Evolutionary conservation across 2,329 filamentous ascomycete genomes (phyloP), one percentile per base, ranked within the genome.

Genomic region (Botrytis squamosa): DNA sequence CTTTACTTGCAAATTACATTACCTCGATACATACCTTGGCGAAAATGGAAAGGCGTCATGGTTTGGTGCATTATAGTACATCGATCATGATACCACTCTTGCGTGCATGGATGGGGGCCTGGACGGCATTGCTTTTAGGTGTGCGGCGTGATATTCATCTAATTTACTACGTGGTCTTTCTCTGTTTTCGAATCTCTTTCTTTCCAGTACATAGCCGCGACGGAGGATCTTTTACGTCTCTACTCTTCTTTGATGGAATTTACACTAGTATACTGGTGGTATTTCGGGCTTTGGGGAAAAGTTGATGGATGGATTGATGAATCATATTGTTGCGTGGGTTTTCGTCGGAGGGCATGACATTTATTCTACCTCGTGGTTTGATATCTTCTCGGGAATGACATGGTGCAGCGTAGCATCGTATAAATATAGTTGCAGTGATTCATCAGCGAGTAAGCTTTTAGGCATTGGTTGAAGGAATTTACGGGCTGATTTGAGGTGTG

Each of bases 11-110:
- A 40, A 55, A 40, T 68, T 68, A 57, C 65, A 55, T 68, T 68
- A 57, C 49, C 65, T 68, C 65, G 36, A 42, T 68, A 68, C 65
- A 57, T 68, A 68, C 49, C 65, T n/a, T 68, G 65, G 65, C 65
- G 65, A 68, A 68, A 68, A 68, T 68, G 49, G 65, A 52, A 68
- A 49, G 65, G 65, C 49, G 65, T 68, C 65, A 57, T 68, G 65
- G 65, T 42, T 57, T 68, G 49, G 65, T 68, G 65, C 65, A 68
- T 68, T 68, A 68, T 38, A 57, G 65, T 68, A 68, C 65, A 68
- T 68, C 49, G 65, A 68, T 68, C 65, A 68, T 68, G 65, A 68
- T 68, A 57, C 65, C 65, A 68, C 65, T 68, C 65, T 68, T 68
- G 65, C 65, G 49, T 68, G 65, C 65, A 68, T 68, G 65, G 65